Conservation (phyloP, 2,329 filamentous ascomycete genomes). For the Colletotrichum incanum region DNA sequence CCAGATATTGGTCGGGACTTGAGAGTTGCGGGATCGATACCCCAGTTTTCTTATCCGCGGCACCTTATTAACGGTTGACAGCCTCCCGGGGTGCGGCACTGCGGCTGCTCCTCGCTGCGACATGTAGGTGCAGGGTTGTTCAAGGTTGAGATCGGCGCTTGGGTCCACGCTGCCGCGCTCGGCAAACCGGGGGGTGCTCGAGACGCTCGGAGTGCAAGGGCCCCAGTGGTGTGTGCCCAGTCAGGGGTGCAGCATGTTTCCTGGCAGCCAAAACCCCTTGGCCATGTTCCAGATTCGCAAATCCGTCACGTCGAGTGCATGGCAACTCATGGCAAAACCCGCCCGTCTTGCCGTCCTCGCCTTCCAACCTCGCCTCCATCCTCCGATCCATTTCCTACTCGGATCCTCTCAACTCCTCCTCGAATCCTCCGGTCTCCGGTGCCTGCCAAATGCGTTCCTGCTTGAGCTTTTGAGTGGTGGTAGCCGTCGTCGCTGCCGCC, state of each 20-base stretch:
- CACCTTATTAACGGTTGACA: background rate
- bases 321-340: conserved; percentile 14
- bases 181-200: conserved; percentile 27
- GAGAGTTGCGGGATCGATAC: background rate
- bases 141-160: conserved; percentile 40
- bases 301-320: conserved; percentile 35
- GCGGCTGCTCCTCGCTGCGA: background rate
- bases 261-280: conserved; percentile 32
- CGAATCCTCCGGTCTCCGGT: background rate
- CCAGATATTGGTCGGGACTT: conserved; percentile 7
- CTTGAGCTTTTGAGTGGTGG: background rate
- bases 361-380: conserved; percentile 4
- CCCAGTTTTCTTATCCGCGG: background rate
- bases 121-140: background rate
- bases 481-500: background rate
- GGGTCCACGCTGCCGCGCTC: conserved; percentile 38
- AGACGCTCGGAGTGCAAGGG: conserved; percentile 15
- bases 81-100: background rate
- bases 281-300: conserved; percentile 37
- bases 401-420: background rate
- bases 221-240: background rate
- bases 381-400: background rate
- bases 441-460: background rate
- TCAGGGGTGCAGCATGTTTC: conserved; percentile 34
- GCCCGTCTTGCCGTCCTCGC: conserved; percentile 14